These are phyloP conservation scores for Botrytis byssoidea DNA, from an alignment of 2,329 filamentous ascomycete genomes.

Conservation along the genomic window DNA sequence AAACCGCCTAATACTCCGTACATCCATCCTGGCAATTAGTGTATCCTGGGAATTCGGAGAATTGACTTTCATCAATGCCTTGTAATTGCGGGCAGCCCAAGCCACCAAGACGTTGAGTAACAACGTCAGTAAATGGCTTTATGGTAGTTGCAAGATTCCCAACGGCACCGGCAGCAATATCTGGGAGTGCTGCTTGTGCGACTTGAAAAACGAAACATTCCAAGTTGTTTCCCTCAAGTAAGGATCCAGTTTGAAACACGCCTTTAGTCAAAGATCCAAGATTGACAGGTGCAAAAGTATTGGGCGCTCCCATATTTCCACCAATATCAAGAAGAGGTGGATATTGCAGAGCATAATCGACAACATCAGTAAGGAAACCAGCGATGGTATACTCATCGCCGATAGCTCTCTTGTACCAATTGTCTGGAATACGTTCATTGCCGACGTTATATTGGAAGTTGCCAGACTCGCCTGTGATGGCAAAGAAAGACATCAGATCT, in stretches of 20 bases:
- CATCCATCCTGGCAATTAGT: conserved; percentile 14
- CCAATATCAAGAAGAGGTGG: conserved; percentile 49
- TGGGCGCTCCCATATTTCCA: conserved; percentile 52
- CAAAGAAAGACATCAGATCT: conserved; percentile 38
- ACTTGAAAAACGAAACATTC: conserved; percentile 46
- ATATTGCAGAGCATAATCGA: conserved; percentile 42
- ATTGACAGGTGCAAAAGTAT: conserved; percentile 52
- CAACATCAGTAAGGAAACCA: conserved; percentile 43
- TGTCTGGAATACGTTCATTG: conserved; percentile 18
- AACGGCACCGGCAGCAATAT: conserved; percentile 37
- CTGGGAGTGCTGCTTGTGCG: conserved; percentile 44
- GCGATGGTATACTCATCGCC: conserved; percentile 42
- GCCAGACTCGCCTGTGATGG: conserved; percentile 28
- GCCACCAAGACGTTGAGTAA: conserved; percentile 20
- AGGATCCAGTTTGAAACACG: conserved; percentile 44
- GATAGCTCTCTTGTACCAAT: conserved; percentile 16
- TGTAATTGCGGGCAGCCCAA: conserved; percentile 12
- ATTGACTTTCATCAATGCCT: neutral
- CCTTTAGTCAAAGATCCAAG: conserved; percentile 45
- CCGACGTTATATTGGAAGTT: conserved; percentile 21
- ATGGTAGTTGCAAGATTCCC: neutral
- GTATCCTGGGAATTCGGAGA: conserved; percentile 6
- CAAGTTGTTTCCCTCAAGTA: conserved; percentile 49
- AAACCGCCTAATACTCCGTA: neutral
- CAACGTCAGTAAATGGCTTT: neutral